Percentiles rank a stretch among this genome's conserved stretches.
These are phyloP conservation scores for Mycena filopes DNA, from an alignment of 768 basidiomycete genomes.

Conservation along the genomic window DNA sequence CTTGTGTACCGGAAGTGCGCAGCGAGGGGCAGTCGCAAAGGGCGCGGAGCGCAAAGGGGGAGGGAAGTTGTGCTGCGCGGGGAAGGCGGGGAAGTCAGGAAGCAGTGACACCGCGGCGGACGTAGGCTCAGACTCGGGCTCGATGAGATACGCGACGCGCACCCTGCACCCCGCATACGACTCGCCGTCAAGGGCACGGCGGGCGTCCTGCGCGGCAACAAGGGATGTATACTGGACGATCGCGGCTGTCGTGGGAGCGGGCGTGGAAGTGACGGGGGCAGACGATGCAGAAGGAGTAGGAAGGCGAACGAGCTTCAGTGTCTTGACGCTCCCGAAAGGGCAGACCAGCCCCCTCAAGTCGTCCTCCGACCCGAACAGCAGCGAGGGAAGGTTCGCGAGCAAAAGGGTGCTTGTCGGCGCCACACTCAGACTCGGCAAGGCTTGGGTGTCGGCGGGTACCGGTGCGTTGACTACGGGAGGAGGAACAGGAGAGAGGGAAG, in stretches of 20 bases:
- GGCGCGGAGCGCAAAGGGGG: slow-evolving; percentile 1
- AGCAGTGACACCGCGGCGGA: slow-evolving; percentile 26
- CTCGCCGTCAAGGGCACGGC: slow-evolving; percentile 29
- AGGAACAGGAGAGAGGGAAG: slow-evolving; percentile 42
- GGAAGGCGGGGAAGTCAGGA: slow-evolving; percentile 14
- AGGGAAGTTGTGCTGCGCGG: slow-evolving; percentile 17
- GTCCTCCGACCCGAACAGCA: slow-evolving; percentile 30
- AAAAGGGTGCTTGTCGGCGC: slow-evolving; percentile 53
- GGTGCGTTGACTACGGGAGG: slow-evolving; percentile 35
- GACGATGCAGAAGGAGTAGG: slow-evolving; percentile 53
- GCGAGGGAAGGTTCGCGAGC: slow-evolving; percentile 31
- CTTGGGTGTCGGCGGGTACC: slow-evolving; percentile 38
- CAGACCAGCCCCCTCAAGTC: slow-evolving; percentile 31
- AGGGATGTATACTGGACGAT: slow-evolving; percentile 27
- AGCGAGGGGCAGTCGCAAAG: slow-evolving; percentile 7
- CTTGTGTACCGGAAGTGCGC: slow-evolving; percentile 19
- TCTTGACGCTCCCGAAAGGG: slow-evolving; percentile 31
- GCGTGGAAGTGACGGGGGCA: not conserved
- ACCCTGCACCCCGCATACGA: slow-evolving; percentile 29
- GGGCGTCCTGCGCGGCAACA: slow-evolving; percentile 29
- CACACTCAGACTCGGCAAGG: slow-evolving; percentile 44
- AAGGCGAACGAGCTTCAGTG: slow-evolving; percentile 72
- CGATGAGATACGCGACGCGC: slow-evolving; percentile 26
- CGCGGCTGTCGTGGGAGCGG: slow-evolving; percentile 18
- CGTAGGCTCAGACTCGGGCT: slow-evolving; percentile 21